A percentile compares a stretch with the other conserved stretches of the same genome.
phyloP scores from a whole-genome alignment of 352 stramenopile genomes.

The Pythium oligandrum region DNA sequence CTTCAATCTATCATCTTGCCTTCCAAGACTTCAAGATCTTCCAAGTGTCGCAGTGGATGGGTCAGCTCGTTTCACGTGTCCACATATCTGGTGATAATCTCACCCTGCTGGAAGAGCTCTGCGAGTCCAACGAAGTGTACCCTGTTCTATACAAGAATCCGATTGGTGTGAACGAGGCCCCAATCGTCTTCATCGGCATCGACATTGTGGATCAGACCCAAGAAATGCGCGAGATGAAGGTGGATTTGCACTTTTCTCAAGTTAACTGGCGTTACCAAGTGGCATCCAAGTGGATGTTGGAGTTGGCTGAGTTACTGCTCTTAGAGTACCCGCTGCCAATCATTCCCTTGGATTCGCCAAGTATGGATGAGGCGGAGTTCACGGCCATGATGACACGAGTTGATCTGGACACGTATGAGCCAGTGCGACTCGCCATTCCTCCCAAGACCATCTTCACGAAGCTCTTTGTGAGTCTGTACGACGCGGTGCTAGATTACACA shows the following conservation, averaged over 20 bases:
- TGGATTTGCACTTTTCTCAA: conserved; percentile 83
- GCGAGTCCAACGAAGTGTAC: conserved; percentile 26
- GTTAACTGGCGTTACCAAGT: conserved; percentile 80
- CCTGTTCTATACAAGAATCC: conserved; percentile 82
- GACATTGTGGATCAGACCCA: conserved; percentile 80
- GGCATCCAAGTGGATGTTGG: conserved; percentile 73
- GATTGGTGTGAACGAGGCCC: conserved; percentile 66
- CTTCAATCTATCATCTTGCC: conserved; percentile 65
- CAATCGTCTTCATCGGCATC: conserved; percentile 74
- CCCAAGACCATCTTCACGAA: conserved; percentile 87
- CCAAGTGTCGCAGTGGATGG: conserved; percentile 86
- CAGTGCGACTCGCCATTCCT: conserved; percentile 57
- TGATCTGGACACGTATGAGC: conserved; percentile 33
- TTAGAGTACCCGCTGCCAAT: conserved; percentile 81
- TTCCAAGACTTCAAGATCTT: conserved; percentile 80
- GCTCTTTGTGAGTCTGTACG: conserved; percentile 83
- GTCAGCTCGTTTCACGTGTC: conserved; percentile 68
- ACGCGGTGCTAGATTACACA: conserved; percentile 77
- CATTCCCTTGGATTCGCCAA: conserved; percentile 76
- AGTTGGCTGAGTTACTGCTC: conserved; percentile 70
- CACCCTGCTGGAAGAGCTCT: conserved; percentile 71
- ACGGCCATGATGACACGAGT: conserved; percentile 29
- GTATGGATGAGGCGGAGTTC: conserved; percentile 51
- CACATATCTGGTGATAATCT: conserved; percentile 69
- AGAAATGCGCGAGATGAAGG: conserved; percentile 86